Evolutionary conservation across 1,284 basidiomycete species (phyloP), one percentile per base, ranked within the genome.

Genomic region (Pseudozyma thailandica): DNA sequence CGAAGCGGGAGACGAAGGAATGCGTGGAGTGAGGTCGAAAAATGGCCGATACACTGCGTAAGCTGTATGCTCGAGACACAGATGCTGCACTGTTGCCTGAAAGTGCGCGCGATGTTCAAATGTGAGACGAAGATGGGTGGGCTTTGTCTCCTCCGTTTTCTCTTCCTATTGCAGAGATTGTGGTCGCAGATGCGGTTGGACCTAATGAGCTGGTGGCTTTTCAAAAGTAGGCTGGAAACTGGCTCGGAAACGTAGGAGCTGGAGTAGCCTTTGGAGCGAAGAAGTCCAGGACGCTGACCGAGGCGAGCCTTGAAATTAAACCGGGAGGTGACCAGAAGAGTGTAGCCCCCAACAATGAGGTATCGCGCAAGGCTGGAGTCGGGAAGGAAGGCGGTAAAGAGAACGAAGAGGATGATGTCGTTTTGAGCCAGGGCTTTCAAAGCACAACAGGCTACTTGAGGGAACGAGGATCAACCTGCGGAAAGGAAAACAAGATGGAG

Each of bases 401-500:
- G 31, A n/a, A 26, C 8, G n/a, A 18, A 46, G 21, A 18, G 20
- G 43, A 33, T 13, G 31, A 30, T 23, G 20, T 23, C 21, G 20
- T 23, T 37, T 16, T 9, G 44, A 47, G 54, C 54, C 48, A 45
- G 48, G 38, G 52, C 63, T 66, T 55, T 66, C 63, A 59, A 66
- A 66, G 56, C 63, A 59, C 63, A 39, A 23, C 1, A 39, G 42
- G 51, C 58, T 50, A 42, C 37, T 50, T 7, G 43, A 21, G 33
- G 28, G 46, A 48, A 59, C 47, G 62, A 59, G 51, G 48, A 42
- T 54, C 62, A 58, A 65, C 56, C 62, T 59, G 47, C 23, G 18
- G 33, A 44, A 27, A 30, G 30, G 47, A n/a, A 42, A 31, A 26
- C 13, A 41, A 26, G 39, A 42, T 23, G 48, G 50, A 45, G 18